phyloP scores from a whole-genome alignment of 495 filamentous ascomycete genomes.

The Penicillium cosmopolitanum region DNA sequence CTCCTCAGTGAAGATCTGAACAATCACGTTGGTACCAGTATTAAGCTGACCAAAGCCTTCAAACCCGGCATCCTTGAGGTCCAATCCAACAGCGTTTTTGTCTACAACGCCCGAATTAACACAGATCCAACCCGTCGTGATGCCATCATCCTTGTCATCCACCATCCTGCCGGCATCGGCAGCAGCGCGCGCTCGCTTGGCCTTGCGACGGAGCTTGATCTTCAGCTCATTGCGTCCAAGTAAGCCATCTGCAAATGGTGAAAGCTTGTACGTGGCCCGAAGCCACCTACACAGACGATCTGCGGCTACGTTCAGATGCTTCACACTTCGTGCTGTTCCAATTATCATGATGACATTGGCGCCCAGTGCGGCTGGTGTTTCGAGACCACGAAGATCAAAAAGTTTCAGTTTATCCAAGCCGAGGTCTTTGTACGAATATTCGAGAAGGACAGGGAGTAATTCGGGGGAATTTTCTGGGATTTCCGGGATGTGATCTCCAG shows the following conservation, averaged over 20 bases:
- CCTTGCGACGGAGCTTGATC: slow-evolving; percentile 77
- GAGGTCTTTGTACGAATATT: slow-evolving; percentile 77
- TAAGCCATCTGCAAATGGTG: slow-evolving; percentile 82
- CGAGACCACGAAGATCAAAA: slow-evolving; percentile 79
- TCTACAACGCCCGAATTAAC: slow-evolving; percentile 80
- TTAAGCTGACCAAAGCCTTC: slow-evolving; percentile 74
- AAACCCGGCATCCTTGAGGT: slow-evolving; percentile 47
- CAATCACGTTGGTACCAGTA: slow-evolving; percentile 68
- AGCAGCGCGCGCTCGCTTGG: slow-evolving; percentile 75
- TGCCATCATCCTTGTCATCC: slow-evolving; percentile 72
- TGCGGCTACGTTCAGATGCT: slow-evolving; percentile 90
- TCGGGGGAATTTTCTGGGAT: slow-evolving; percentile 74
- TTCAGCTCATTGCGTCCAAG: slow-evolving; percentile 91
- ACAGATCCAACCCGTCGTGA: slow-evolving; percentile 93
- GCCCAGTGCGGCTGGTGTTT: slow-evolving; percentile 85
- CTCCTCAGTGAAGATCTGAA: slow-evolving; percentile 88
- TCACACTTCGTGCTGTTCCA: slow-evolving; percentile 90
- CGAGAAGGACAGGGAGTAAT: slow-evolving; percentile 71
- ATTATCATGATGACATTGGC: slow-evolving; percentile 89
- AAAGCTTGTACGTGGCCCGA: slow-evolving; percentile 67
- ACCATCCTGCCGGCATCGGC: slow-evolving; percentile 56
- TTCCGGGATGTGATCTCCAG: slow-evolving; percentile 71
- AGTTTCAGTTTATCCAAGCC: slow-evolving; percentile 79
- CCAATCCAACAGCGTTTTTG: slow-evolving; percentile 42
- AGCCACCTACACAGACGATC: slow-evolving; percentile 88